phyloP scores from a whole-genome alignment of 805 yeast species.

The Blastobotrys attinorum region DNA sequence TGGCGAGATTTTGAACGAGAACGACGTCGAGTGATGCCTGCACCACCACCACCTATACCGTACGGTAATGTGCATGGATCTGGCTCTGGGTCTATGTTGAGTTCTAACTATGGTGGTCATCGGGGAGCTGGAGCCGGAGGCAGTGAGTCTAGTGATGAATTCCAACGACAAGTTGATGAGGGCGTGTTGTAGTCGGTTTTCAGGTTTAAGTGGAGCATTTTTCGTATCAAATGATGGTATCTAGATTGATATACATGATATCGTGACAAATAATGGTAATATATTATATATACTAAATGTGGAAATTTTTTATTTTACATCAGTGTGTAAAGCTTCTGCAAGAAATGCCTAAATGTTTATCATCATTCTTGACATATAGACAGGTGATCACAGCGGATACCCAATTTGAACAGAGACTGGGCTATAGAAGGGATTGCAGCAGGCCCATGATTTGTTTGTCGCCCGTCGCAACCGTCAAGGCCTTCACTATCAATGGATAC shows the following conservation, averaged over 20 bases:
- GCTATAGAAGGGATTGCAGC: not conserved
- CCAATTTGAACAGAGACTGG: not conserved
- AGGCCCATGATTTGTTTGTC: not conserved
- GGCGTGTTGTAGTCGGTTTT: not conserved
- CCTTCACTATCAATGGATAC: slow-evolving; percentile 8
- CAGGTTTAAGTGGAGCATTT: not conserved
- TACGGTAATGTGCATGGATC: not conserved
- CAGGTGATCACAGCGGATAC: not conserved
- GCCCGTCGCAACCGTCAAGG: not conserved
- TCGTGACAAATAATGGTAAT: not conserved
- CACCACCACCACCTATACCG: slow-evolving; percentile 11
- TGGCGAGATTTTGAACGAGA: slow-evolving; percentile 93
- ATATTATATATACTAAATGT: too few relatives aligned
- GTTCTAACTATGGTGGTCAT: not conserved
- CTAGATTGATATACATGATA: not conserved
- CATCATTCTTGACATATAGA: too few relatives aligned
- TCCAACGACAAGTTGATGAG: not conserved
- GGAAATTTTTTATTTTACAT: too few relatives aligned
- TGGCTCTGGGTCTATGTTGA: slow-evolving; percentile 1
- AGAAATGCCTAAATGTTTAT: too few relatives aligned
- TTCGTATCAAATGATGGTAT: too few relatives aligned
- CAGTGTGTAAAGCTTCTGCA: too few relatives aligned
- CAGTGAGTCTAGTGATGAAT: not conserved
- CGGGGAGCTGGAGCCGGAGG: not conserved
- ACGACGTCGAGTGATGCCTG: slow-evolving; percentile 39